Evolutionary conservation across 1,139 yeast genomes (phyloP).

Genomic region (Saccharomyces hybrid): DNA sequence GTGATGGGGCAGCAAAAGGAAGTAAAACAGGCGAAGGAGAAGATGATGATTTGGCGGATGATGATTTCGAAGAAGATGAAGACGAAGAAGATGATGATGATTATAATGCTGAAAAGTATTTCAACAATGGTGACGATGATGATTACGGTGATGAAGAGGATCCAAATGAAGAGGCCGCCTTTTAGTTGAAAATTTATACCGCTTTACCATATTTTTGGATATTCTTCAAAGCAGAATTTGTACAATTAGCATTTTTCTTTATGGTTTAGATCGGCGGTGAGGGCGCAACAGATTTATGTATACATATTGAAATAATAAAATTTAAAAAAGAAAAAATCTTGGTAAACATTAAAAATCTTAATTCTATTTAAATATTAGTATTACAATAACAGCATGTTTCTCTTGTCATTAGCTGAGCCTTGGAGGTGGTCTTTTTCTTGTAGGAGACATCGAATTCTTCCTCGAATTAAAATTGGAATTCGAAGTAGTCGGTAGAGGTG

Average conservation of each 20-base stretch:
- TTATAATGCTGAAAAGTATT: conserved; percentile 70
- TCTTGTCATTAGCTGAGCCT: conserved; percentile 6
- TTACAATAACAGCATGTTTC: background rate
- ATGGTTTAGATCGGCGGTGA: background rate
- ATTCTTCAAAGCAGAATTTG: background rate
- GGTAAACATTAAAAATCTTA: background rate
- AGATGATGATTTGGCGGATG: conserved; percentile 55
- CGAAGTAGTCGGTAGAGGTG: conserved; percentile 17
- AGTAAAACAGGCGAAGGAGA: conserved; percentile 75
- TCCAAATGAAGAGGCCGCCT: conserved; percentile 60
- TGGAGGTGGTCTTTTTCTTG: conserved; percentile 25
- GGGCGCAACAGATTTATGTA: background rate
- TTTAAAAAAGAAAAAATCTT: background rate
- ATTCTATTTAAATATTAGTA: background rate
- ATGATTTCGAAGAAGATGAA: conserved; percentile 59
- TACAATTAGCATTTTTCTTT: background rate
- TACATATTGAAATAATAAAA: background rate
- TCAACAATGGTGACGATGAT: conserved; percentile 53
- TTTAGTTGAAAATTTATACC: conserved; percentile 33
- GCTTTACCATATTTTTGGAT: background rate
- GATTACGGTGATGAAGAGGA: conserved; percentile 47
- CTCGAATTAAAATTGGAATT: conserved; percentile 13
- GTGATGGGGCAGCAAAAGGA: conserved; percentile 56
- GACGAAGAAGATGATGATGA: conserved; percentile 73
- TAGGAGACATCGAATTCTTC: conserved; percentile 17